Evolutionary conservation across 106 monocot species (phyloP).

Genomic region (Agapanthus africanus): DNA sequence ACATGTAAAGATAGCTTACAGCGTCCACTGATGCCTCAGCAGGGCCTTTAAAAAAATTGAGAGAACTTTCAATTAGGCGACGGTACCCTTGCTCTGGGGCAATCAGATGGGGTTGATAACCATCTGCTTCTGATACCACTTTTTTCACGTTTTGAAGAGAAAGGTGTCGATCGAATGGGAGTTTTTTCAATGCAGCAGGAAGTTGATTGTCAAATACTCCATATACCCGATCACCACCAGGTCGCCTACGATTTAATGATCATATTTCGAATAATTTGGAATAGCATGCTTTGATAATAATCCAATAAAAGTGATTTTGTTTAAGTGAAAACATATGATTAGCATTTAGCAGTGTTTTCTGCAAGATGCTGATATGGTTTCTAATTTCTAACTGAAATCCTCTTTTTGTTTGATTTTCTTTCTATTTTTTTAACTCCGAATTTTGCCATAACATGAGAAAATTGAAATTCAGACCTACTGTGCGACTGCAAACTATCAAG

Average conservation of each 20-base stretch:
- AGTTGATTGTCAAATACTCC: conserved; percentile 75
- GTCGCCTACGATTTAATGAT: conserved; percentile 32
- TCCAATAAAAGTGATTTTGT: background rate
- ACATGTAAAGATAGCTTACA: conserved; percentile 25
- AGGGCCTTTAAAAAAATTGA: conserved; percentile 53
- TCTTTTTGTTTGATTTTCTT: too few species aligned
- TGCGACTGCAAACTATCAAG: too few species aligned
- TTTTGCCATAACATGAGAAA: too few species aligned
- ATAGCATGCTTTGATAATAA: background rate
- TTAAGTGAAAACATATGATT: background rate
- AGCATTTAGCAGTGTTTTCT: background rate
- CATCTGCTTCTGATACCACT: conserved; percentile 65
- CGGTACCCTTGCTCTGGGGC: conserved; percentile 80
- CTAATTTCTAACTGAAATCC: too few species aligned
- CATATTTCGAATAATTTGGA: background rate
- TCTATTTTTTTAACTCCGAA: too few species aligned
- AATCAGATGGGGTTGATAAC: conserved; percentile 77
- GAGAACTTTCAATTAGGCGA: conserved; percentile 53
- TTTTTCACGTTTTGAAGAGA: conserved; percentile 69
- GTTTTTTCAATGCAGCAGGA: conserved; percentile 55
- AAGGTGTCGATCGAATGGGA: conserved; percentile 57
- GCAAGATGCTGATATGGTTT: too few species aligned
- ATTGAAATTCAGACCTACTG: too few species aligned
- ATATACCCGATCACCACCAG: conserved; percentile 73
- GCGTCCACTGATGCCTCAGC: conserved; percentile 70